Evolutionary conservation across 2,329 filamentous ascomycete genomes (phyloP).

Genomic region (Xylariaceae sp.): DNA sequence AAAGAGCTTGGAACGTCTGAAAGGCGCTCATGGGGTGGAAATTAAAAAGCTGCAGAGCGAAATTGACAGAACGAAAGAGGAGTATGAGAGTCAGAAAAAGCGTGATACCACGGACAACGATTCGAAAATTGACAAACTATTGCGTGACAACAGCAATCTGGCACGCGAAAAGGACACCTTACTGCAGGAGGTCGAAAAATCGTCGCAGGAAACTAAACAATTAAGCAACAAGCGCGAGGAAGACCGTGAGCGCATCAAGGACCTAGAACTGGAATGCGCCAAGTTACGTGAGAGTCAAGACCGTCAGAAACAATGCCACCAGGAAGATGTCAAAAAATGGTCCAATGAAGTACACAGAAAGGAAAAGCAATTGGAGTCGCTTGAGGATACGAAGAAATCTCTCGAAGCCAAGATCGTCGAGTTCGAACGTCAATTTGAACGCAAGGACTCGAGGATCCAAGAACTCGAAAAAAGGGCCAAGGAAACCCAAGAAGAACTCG

Average conservation of each 20-base stretch:
- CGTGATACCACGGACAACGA: slow-evolving; percentile 26
- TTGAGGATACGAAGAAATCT: too few relatives aligned
- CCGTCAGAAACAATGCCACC: slow-evolving; percentile 45
- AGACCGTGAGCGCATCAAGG: too few relatives aligned
- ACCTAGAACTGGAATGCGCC: too few relatives aligned
- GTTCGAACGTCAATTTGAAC: slow-evolving; percentile 24
- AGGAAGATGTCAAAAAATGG: slow-evolving; percentile 15
- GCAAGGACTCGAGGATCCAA: slow-evolving; percentile 27
- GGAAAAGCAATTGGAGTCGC: too few relatives aligned
- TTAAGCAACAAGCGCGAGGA: slow-evolving; percentile 46
- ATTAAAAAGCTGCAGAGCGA: slow-evolving; percentile 42
- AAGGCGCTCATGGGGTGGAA: slow-evolving; percentile 33
- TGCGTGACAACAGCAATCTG: too few relatives aligned
- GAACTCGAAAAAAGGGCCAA: slow-evolving; percentile 27
- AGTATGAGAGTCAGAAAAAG: slow-evolving; percentile 46
- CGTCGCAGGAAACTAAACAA: slow-evolving; percentile 62
- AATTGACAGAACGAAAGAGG: slow-evolving; percentile 52
- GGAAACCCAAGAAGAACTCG: slow-evolving; percentile 28
- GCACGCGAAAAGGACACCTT: too few relatives aligned
- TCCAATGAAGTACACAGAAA: too few relatives aligned
- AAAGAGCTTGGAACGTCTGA: slow-evolving; percentile 23
- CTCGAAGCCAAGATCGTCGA: slow-evolving; percentile 13
- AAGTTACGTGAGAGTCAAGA: too few relatives aligned
- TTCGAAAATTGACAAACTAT: slow-evolving; percentile 13
- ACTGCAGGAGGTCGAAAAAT: slow-evolving; percentile 10